phyloP scores from a whole-genome alignment of 208 protist genomes.

The Kentomonas sorsogonicus region DNA sequence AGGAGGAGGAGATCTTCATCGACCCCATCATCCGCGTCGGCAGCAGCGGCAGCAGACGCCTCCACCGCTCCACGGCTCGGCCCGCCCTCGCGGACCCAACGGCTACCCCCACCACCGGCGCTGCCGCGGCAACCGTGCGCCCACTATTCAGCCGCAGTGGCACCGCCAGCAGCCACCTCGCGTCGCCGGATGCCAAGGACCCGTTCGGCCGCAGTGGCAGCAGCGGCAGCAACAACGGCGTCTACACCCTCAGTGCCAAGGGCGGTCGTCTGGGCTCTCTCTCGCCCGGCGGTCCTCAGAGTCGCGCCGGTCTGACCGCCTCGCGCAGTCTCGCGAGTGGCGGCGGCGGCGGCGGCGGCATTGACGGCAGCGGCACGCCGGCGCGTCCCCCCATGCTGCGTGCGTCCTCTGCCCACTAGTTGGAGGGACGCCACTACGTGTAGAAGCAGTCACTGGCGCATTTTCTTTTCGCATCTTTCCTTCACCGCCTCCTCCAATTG shows the following conservation, averaged over 20 bases:
- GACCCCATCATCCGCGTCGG: neutral
- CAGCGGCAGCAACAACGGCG: too few species aligned
- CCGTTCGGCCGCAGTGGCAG: too few species aligned
- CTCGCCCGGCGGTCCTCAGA: neutral
- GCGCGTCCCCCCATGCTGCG: slow-evolving; percentile 43
- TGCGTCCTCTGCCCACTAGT: slow-evolving; percentile 1
- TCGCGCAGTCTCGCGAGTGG: neutral
- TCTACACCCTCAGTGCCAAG: too few species aligned
- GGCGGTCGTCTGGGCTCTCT: neutral
- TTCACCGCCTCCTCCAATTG: too few species aligned
- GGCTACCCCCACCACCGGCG: neutral
- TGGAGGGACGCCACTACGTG: too few species aligned
- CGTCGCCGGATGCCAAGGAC: too few species aligned
- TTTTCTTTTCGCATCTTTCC: too few species aligned
- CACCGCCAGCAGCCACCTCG: too few species aligned
- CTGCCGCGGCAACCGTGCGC: too few species aligned
- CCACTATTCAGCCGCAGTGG: too few species aligned
- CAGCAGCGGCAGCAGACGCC: neutral
- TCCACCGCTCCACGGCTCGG: neutral
- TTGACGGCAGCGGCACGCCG: slow-evolving; percentile 53
- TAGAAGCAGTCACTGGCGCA: too few species aligned
- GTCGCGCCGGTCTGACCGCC: neutral
- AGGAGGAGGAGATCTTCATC: slow-evolving; percentile 6
- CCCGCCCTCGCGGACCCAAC: neutral
- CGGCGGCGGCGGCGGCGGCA: slow-evolving; percentile 18